Evolutionary conservation across 805 yeast genomes (phyloP).

Genomic region (Priceomyces fermenticarens): DNA sequence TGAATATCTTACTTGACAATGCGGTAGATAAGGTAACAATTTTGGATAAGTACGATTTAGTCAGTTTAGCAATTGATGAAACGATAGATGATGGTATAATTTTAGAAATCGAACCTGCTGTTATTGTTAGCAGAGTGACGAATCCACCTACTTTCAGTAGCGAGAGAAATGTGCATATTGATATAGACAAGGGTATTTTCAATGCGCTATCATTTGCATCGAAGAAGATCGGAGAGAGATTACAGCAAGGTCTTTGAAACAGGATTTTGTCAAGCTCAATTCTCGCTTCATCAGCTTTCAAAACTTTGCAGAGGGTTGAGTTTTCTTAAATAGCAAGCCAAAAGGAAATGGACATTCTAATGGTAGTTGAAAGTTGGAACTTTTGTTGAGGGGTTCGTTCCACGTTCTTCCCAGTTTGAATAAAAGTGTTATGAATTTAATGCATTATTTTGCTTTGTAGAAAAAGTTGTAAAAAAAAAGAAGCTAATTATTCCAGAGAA

Average conservation of each 20-base stretch:
- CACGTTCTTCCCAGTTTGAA: too few relatives aligned
- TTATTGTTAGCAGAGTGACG: constrained; percentile 90
- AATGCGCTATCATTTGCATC: constrained; percentile 87
- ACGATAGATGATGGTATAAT: constrained; percentile 91
- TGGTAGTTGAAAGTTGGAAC: too few relatives aligned
- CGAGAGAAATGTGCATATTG: constrained; percentile 61
- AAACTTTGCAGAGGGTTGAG: too few relatives aligned
- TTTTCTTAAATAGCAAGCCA: too few relatives aligned
- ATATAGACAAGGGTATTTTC: constrained; percentile 71
- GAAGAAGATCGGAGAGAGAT: constrained; percentile 53
- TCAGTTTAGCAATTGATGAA: constrained; percentile 85
- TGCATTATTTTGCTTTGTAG: too few relatives aligned
- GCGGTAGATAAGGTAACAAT: constrained; percentile 76
- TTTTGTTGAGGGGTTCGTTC: too few relatives aligned
- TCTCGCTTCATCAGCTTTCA: too few relatives aligned
- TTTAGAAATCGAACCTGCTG: constrained; percentile 82
- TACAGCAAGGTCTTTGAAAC: constrained; percentile 41
- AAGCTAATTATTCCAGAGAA: too few relatives aligned
- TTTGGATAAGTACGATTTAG: constrained; percentile 80
- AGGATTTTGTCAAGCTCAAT: too few relatives aligned
- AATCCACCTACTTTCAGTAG: constrained; percentile 61
- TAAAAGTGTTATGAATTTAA: too few relatives aligned
- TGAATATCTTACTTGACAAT: constrained; percentile 68
- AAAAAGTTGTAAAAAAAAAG: too few relatives aligned
- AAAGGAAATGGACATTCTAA: too few relatives aligned